Evolutionary conservation across 176 grass and related monocot genomes (phyloP), one percentile per base, ranked within the genome.

Genomic region (Oropetium thomaeum): DNA sequence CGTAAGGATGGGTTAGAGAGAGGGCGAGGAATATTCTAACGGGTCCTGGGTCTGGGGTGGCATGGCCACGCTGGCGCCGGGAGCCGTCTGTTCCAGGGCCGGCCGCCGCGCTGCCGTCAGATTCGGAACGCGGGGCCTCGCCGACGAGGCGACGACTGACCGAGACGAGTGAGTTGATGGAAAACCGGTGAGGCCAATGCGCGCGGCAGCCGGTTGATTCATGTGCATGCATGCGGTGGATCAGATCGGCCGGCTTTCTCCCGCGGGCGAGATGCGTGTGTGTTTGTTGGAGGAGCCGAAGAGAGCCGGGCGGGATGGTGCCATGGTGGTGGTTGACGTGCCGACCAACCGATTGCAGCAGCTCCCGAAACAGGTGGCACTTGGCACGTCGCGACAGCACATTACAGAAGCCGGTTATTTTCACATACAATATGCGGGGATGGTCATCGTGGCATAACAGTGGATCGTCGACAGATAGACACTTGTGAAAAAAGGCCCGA

Each of bases 11-110:
- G 38, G 71, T 51, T 15, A 26, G 38, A 3, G 8, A 4, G 47
- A 39, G 67, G 66, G 66, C 32, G 59, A 67, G 30, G 83, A 73
- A 85, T 85, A 85, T 85, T 85, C 83, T 25, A 28, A 63, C 47
- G 49, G 58, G 53, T 10, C 34, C 10, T 1, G 7, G 4, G 45
- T 10, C 34, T 10, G 2, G 7, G 4, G 45, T 19, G 16, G 25
- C 62, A 22, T 31, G 10, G 39, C 9, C 3, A 0, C 38, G 26
- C 28, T n/a, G 58, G 35, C 10, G n/a, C 76, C 48, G 71, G 4
- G 11, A n/a, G n/a, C 81, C 81, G 71, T 83, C 71, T 71, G 34
- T 48, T 8, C 22, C 16, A 4, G 15, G 2, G 51, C 10, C 3
- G 19, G 49, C 44, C 65, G 58, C 0, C 7, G 10, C 1, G 7